A percentile compares a stretch with the other conserved stretches of the same genome.
Evolutionary conservation across 768 basidiomycete species (phyloP).

Genomic region (Leccinum subtestaceum): DNA sequence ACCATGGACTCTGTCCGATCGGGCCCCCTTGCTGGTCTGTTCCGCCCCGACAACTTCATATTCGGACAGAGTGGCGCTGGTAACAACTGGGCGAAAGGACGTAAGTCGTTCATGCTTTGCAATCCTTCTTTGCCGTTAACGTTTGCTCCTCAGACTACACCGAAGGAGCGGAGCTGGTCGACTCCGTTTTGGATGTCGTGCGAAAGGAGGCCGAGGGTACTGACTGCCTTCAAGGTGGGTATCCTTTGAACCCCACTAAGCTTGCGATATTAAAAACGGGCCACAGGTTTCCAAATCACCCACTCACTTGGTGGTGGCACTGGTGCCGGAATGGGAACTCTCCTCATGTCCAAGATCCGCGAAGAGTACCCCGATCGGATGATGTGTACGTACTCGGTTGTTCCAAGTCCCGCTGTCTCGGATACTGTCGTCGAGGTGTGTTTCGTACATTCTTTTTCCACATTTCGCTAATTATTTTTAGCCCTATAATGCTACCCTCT

Average conservation of each 20-base stretch:
- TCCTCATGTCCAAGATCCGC: conserved; percentile 97
- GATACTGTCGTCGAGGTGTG: conserved; percentile 95
- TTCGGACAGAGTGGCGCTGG: conserved; percentile 98
- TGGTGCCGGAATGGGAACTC: conserved; percentile 99
- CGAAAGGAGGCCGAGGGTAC: conserved; percentile 98
- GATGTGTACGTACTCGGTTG: conserved; percentile 99
- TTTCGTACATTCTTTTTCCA: background rate
- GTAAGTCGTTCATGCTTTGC: conserved; percentile 48
- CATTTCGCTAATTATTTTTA: conserved; percentile 28
- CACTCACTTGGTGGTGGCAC: conserved; percentile 99
- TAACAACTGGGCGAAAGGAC: conserved; percentile 99
- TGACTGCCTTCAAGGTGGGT: conserved; percentile 90
- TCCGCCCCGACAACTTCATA: conserved; percentile 98
- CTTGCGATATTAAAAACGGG: conserved; percentile 5
- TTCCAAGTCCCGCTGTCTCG: conserved; percentile 95
- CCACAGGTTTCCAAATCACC: conserved; percentile 93
- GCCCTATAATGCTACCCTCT: conserved; percentile 99
- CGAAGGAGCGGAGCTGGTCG: conserved; percentile 97
- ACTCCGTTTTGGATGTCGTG: conserved; percentile 96
- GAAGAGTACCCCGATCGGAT: conserved; percentile 99
- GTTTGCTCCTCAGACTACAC: conserved; percentile 57
- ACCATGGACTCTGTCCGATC: conserved; percentile 93
- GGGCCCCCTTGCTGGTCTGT: conserved; percentile 85
- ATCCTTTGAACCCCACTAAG: background rate
- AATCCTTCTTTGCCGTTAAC: background rate